phyloP scores from a whole-genome alignment of 2,329 filamentous ascomycete species.

The Colletotrichum lupini region DNA sequence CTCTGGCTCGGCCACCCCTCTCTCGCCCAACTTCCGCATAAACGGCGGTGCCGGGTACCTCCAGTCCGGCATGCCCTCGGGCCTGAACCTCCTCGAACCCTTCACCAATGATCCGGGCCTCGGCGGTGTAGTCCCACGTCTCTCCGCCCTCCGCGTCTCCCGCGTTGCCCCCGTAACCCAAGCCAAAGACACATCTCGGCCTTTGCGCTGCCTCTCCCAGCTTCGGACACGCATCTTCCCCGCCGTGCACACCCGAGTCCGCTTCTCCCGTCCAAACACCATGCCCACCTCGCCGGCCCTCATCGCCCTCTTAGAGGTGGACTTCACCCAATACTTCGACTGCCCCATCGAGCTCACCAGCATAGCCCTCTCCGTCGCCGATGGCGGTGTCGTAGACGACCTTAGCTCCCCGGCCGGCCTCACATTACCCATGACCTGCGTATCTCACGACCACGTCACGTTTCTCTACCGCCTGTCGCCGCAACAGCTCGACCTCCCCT shows the following conservation, averaged over 20 bases:
- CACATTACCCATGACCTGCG: constrained; percentile 68
- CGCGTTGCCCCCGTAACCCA: constrained; percentile 77
- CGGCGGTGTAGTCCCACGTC: constrained; percentile 69
- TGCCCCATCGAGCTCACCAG: constrained; percentile 72
- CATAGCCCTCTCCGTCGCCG: constrained; percentile 67
- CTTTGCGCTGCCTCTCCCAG: constrained; percentile 72
- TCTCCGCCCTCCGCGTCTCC: constrained; percentile 80
- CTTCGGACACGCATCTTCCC: constrained; percentile 74
- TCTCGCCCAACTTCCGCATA: constrained; percentile 31
- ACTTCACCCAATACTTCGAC: constrained; percentile 77
- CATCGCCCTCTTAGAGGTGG: constrained; percentile 78
- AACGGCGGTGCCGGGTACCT: constrained; percentile 70
- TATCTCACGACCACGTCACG: constrained; percentile 79
- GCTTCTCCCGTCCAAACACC: constrained; percentile 74
- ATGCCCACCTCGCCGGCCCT: constrained; percentile 69
- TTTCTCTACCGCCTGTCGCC: constrained; percentile 76
- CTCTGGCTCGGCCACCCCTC: constrained; percentile 34
- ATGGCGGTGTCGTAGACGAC: constrained; percentile 69
- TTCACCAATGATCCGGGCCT: constrained; percentile 75
- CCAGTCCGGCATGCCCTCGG: constrained; percentile 74
- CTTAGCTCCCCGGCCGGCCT: constrained; percentile 63
- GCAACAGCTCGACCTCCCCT: constrained; percentile 54
- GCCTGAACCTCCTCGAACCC: constrained; percentile 81
- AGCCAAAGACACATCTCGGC: constrained; percentile 69
- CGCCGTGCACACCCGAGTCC: constrained; percentile 77